phyloP scores from a whole-genome alignment of 768 basidiomycete genomes.

The Royoungia palumana region DNA sequence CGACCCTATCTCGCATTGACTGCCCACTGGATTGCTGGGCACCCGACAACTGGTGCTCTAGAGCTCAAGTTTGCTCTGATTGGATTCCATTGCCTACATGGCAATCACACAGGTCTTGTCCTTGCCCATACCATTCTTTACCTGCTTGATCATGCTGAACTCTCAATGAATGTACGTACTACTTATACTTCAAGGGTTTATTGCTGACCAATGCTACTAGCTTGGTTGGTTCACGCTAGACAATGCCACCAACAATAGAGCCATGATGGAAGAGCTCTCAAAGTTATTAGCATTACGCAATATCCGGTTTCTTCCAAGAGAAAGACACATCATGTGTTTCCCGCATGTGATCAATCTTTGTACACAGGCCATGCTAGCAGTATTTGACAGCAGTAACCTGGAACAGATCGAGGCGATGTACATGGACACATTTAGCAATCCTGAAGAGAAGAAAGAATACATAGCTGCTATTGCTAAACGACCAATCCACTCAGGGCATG shows the following conservation, averaged over 20 bases:
- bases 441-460: not conserved
- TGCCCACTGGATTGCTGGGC: not conserved
- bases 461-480: not conserved
- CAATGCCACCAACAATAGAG: not conserved
- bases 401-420: not conserved
- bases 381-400: not conserved
- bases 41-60: not conserved
- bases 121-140: not conserved
- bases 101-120: conserved; percentile 10
- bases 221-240: not conserved
- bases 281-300: not conserved
- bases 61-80: conserved; percentile 8
- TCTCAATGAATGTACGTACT: not conserved
- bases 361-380: not conserved
- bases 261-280: not conserved
- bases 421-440: not conserved
- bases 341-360: not conserved
- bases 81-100: conserved; percentile 13
- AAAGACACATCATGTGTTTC: not conserved
- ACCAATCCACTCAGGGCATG: not conserved
- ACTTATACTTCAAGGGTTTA: too few species aligned
- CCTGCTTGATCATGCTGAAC: not conserved
- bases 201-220: not conserved
- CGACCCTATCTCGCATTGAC: not conserved
- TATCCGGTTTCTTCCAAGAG: not conserved